Evolutionary conservation across 176 grass and related monocot species (phyloP), one percentile per base, ranked within the genome.

Genomic region (Oryza australiensis): DNA sequence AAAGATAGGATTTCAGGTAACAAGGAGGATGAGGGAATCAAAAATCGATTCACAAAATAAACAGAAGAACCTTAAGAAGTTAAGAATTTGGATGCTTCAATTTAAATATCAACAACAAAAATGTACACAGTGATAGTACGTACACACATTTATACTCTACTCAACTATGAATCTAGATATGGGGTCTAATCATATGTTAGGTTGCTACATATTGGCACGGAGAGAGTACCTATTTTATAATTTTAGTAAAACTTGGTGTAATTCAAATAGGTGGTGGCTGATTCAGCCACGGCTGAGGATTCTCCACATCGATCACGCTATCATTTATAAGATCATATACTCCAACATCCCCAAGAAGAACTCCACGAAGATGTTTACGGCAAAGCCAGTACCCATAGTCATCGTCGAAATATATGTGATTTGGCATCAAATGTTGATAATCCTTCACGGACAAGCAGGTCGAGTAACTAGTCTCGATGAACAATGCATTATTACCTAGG

Each of bases 211-310:
- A n/a, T n/a, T n/a, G n/a, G n/a, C n/a, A n/a, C n/a, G n/a, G n/a
- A n/a, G n/a, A n/a, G n/a, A n/a, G n/a, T n/a, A 78, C 76, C 62
- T 78, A 78, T 46, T 65, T 18, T 6, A 5, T 3, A 10, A 49
- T 49, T 63, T 49, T 67, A 4, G 11, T 79, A 66, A 79, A 67
- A 79, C 41, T 23, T 34, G 76, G 63, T 3, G 15, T 67, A 23
- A 79, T 79, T 41, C 76, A 67, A 66, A 79, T 32, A 27, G 76
- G 76, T 67, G 32, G 46, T 4, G 41, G 76, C 76, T 62, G 66
- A 42, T 48, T 79, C 42, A 49, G 30, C 76, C 63, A 79, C 0
- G 12, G 57, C 9, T 41, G 57, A 13, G 74, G 6, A 42, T 55
- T 9, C 12, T 29, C 40, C 4, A 67, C 9, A 0, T 68, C 27